Conservation (phyloP, 371 early-diverging fungal species). For the Mortierella sp. region DNA sequence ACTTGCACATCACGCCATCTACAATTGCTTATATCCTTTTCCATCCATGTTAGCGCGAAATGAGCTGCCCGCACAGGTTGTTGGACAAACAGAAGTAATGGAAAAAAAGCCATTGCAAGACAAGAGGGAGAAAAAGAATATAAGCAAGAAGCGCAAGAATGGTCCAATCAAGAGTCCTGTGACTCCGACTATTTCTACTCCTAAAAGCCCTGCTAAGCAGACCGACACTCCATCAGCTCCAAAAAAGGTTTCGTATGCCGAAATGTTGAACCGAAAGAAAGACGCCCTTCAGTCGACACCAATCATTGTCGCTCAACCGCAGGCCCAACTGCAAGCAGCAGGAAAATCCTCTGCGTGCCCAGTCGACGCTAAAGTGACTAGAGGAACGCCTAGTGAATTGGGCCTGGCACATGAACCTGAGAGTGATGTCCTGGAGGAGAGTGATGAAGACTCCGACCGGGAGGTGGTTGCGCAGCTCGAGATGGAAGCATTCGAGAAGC, state of each 20-base stretch:
- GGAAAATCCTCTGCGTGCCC: not conserved
- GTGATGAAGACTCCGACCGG: conserved; percentile 5
- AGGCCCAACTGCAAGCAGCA: not conserved
- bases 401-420: too few species aligned
- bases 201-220: not conserved
- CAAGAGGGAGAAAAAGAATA: not conserved
- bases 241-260: conserved; percentile 31
- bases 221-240: not conserved
- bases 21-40: too few species aligned
- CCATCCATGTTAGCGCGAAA: too few species aligned
- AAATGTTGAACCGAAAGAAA: conserved; percentile 4
- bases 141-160: not conserved
- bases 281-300: not conserved
- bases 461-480: conserved; percentile 4
- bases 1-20: too few species aligned
- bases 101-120: not conserved
- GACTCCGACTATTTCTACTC: not conserved
- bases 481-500: conserved; percentile 1
- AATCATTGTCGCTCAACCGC: not conserved
- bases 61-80: too few species aligned
- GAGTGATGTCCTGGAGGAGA: not conserved
- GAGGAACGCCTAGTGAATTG: too few species aligned
- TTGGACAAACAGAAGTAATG: too few species aligned
- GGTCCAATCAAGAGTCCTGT: not conserved
- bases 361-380: not conserved